Evolutionary conservation across 2,329 filamentous ascomycete species (phyloP), one percentile per base, ranked within the genome.

Genomic region (Claviceps sorghi): DNA sequence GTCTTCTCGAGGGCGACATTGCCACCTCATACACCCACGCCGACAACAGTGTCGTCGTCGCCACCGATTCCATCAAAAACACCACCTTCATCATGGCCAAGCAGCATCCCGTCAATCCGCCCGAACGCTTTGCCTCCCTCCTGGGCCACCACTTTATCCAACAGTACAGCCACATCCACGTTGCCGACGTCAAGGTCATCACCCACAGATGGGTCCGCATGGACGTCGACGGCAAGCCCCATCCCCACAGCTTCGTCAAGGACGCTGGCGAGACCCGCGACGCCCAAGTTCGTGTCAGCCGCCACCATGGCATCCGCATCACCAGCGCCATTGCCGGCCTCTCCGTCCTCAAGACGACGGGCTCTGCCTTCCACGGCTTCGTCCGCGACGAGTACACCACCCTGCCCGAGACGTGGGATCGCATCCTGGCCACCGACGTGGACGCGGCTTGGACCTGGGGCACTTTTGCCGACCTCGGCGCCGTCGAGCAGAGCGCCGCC

Each of bases 61-160:
- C 93, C 57, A 98, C 93, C 55, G 93, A 98, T 71, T 91, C 89
- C 29, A 95, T 97, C 73, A 98, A 98, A 76, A 95, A 98, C 72
- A 97, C 86, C 61, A 83, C 87, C 65, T 95, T 93, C 75, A 89
- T 98, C 72, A 84, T 88, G 65, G 91, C 93, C 64, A 96, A 95
- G 74, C 84, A 94, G 71, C 77, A 94, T 73, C 87, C 90, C 36
- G 86, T 98, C 61, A 88, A 84, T 60, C 90, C 93, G 17, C 91
- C 93, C 0, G 93, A 98, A 75, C 82, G 95, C 57, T 98, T 88
- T 67, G 91, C 86, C 59, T 80, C 84, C 62, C 85, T 86, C 60
- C 75, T 98, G 51, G 89, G 86, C 60, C 78, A 81, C 59, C 93
- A 98, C 75, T 97, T 97, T 72, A 72, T 96, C 64, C 78, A 86